Conservation (phyloP, 768 basidiomycete genomes). For the Tephrocybe sp. region DNA sequence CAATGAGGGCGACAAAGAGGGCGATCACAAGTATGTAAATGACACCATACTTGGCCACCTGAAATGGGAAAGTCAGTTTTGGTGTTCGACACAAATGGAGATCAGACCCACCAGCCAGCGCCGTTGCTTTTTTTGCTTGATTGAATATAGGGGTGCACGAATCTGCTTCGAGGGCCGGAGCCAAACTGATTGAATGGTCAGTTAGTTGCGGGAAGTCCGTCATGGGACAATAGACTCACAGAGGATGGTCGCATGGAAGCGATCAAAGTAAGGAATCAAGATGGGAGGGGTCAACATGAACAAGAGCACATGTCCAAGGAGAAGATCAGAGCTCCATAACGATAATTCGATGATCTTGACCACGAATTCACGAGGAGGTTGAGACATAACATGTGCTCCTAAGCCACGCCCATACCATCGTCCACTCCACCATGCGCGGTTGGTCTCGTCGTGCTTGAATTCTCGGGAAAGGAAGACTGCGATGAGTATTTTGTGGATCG, state of each 20-base stretch:
- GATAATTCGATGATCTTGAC: constrained; percentile 98
- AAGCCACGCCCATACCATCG: constrained; percentile 96
- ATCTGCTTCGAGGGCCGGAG: constrained; percentile 93
- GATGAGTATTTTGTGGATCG: constrained; percentile 91
- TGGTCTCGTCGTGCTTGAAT: constrained; percentile 99
- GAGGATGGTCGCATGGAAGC: constrained; percentile 85
- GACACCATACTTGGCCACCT: constrained; percentile 84
- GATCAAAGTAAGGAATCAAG: constrained; percentile 89
- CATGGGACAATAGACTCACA: constrained; percentile 54
- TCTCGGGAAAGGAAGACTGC: constrained; percentile 93
- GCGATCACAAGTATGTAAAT: constrained; percentile 70
- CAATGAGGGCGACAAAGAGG: constrained; percentile 75
- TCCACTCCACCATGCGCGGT: constrained; percentile 99
- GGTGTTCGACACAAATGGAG: background rate
- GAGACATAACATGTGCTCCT: constrained; percentile 90
- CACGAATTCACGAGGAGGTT: constrained; percentile 94
- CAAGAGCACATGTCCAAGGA: constrained; percentile 83
- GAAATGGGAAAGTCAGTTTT: background rate
- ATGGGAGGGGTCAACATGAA: constrained; percentile 90
- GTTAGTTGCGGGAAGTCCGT: background rate
- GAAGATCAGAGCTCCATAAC: constrained; percentile 92
- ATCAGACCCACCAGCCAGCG: constrained; percentile 74
- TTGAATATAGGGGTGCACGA: constrained; percentile 85
- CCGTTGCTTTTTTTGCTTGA: constrained; percentile 87
- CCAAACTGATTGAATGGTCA: constrained; percentile 65